Evolutionary conservation across 179 eudicot genomes (phyloP).

Genomic region (Beta macrorhiza): DNA sequence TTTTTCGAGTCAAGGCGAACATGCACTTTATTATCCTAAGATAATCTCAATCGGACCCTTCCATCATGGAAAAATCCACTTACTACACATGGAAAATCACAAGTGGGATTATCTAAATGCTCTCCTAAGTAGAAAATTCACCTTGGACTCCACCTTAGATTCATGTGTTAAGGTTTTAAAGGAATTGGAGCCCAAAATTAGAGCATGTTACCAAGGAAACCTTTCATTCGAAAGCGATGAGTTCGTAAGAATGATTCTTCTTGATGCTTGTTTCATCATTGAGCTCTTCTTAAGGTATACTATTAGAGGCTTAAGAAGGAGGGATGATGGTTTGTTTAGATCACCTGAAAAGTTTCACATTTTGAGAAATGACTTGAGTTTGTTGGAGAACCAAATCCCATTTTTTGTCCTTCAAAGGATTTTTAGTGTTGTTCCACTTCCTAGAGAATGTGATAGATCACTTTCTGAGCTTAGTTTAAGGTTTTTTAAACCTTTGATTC

Average conservation of each 20-base stretch:
- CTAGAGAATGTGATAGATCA: conserved; percentile 25
- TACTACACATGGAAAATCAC: conserved; percentile 41
- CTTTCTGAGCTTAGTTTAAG: conserved; percentile 43
- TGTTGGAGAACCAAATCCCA: conserved; percentile 67
- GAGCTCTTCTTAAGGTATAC: conserved; percentile 53
- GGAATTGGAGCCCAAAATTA: conserved; percentile 41
- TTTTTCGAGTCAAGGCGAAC: conserved; percentile 21
- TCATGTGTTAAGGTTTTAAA: conserved; percentile 37
- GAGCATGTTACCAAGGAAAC: conserved; percentile 45
- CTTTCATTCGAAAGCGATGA: conserved; percentile 31
- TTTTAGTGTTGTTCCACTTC: conserved; percentile 42
- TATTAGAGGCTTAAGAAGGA: conserved; percentile 43
- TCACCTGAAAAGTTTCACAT: conserved; percentile 26
- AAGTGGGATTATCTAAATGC: conserved; percentile 62
- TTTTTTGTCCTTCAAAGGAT: conserved; percentile 47
- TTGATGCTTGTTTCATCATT: conserved; percentile 59
- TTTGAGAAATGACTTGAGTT: conserved; percentile 47
- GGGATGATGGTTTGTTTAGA: conserved; percentile 49
- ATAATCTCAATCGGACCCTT: conserved; percentile 62
- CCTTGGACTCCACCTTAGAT: conserved; percentile 29
- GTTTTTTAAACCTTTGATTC: conserved; percentile 45
- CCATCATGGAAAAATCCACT: conserved; percentile 34
- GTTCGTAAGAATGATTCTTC: conserved; percentile 45
- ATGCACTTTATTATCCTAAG: conserved; percentile 33
- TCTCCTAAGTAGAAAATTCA: conserved; percentile 37